A percentile compares a stretch with the other conserved stretches of the same genome.
Evolutionary conservation across 164 flowering plant species (phyloP).

Genomic region (Protea cynaroides): DNA sequence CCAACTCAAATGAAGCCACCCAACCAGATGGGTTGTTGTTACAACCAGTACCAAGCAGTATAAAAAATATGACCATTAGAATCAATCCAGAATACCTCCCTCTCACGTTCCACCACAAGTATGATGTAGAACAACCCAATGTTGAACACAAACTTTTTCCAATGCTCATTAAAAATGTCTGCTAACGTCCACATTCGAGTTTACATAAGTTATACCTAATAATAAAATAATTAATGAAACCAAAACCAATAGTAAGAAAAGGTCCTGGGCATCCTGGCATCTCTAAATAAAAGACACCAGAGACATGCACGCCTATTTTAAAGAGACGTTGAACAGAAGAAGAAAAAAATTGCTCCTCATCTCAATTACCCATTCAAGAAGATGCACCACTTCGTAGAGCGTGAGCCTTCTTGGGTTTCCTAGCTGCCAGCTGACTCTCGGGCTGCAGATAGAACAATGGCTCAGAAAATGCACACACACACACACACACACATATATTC

Average conservation of each 20-base stretch:
- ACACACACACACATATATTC: not conserved
- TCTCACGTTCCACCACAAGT: no score
- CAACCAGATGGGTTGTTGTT: no score
- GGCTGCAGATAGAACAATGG: slow-evolving; percentile 39
- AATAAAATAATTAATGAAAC: not conserved
- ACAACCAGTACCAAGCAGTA: no score
- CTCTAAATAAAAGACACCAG: slow-evolving; percentile 1
- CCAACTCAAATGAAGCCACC: no score
- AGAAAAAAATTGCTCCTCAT: not conserved
- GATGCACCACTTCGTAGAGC: slow-evolving; percentile 52
- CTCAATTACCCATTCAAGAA: slow-evolving; percentile 21
- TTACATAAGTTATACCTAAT: no score
- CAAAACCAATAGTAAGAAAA: not conserved
- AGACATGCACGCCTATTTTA: not conserved
- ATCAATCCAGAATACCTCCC: no score
- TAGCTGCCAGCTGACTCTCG: slow-evolving; percentile 63
- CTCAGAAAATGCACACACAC: not conserved
- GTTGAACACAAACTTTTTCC: not conserved
- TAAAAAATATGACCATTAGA: no score
- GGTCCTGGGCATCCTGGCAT: no score
- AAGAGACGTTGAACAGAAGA: not conserved
- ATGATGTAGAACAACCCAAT: no score
- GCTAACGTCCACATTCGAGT: no score
- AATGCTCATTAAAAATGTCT: no score
- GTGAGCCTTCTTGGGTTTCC: slow-evolving; percentile 46